These are phyloP conservation scores for Entomortierella chlamydospora DNA, from an alignment of 192 early-diverging fungal species.

Conservation along the genomic window DNA sequence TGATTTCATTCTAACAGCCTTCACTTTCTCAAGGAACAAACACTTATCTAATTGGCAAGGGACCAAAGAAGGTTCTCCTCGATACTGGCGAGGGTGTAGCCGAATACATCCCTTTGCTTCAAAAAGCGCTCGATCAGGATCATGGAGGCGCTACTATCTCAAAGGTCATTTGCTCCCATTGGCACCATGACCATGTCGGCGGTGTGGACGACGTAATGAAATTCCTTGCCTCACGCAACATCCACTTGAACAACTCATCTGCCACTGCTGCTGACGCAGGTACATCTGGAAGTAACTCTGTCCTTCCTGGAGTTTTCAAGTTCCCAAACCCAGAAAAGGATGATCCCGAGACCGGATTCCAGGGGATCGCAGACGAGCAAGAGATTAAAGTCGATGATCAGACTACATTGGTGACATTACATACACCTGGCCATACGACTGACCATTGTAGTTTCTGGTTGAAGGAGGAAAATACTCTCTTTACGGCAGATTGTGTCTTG, in stretches of 20 bases:
- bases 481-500: slow-evolving; percentile 86
- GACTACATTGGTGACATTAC: slow-evolving; percentile 68
- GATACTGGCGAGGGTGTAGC: slow-evolving; percentile 86
- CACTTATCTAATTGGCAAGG: slow-evolving; percentile 88
- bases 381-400: slow-evolving; percentile 69
- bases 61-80: slow-evolving; percentile 73
- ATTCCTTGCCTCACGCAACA: slow-evolving; percentile 26
- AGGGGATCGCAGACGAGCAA: slow-evolving; percentile 64
- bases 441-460: slow-evolving; percentile 84
- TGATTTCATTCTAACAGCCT: neutral
- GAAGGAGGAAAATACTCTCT: slow-evolving; percentile 73
- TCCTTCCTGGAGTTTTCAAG: slow-evolving; percentile 26
- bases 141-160: slow-evolving; percentile 66
- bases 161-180: slow-evolving; percentile 81
- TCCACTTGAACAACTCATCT: slow-evolving; percentile 11
- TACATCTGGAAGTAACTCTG: slow-evolving; percentile 14
- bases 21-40: slow-evolving; percentile 73
- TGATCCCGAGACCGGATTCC: slow-evolving; percentile 45
- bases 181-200: slow-evolving; percentile 85
- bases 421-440: slow-evolving; percentile 85
- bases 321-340: slow-evolving; percentile 33
- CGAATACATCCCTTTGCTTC: slow-evolving; percentile 70
- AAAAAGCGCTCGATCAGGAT: slow-evolving; percentile 59
- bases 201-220: slow-evolving; percentile 64
- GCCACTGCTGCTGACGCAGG: slow-evolving; percentile 25